A percentile compares a stretch with the other conserved stretches of the same genome.
Evolutionary conservation across 805 yeast genomes (phyloP).

Genomic region (Candida pini): DNA sequence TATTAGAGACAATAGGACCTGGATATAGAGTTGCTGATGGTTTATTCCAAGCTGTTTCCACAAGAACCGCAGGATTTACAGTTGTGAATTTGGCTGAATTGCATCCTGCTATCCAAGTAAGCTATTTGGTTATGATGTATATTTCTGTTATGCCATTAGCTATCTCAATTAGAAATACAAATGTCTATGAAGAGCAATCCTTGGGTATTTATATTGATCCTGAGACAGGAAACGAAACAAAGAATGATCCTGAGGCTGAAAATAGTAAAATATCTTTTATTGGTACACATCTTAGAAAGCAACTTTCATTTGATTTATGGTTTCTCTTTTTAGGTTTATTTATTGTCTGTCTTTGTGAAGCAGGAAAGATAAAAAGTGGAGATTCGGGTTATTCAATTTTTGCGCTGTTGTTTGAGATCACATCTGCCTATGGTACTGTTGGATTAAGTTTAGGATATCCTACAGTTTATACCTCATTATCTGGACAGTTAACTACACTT

Average conservation of each 20-base stretch:
- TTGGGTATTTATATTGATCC: constrained; percentile 66
- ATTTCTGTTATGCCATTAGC: constrained; percentile 95
- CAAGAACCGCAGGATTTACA: constrained; percentile 90
- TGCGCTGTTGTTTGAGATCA: constrained; percentile 75
- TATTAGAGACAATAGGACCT: constrained; percentile 48
- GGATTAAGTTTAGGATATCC: constrained; percentile 89
- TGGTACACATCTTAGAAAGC: constrained; percentile 85
- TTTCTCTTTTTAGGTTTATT: constrained; percentile 82
- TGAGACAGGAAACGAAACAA: constrained; percentile 29
- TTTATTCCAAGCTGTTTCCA: constrained; percentile 81
- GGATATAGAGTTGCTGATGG: constrained; percentile 79
- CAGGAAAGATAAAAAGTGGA: constrained; percentile 45
- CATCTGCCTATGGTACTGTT: constrained; percentile 95
- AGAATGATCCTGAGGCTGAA: constrained; percentile 31
- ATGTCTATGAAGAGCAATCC: constrained; percentile 96
- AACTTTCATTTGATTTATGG: constrained; percentile 93
- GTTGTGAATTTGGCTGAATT: constrained; percentile 63
- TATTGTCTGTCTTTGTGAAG: constrained; percentile 82
- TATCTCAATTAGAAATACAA: constrained; percentile 91
- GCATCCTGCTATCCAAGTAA: constrained; percentile 89
- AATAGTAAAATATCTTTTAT: constrained; percentile 56
- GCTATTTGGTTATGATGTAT: constrained; percentile 96
- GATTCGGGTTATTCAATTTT: constrained; percentile 58
- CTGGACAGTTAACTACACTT: constrained; percentile 62
- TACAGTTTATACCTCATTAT: constrained; percentile 57